phyloP scores from a whole-genome alignment of 31 red algal genomes.

The Bonnemaisonia californica region DNA sequence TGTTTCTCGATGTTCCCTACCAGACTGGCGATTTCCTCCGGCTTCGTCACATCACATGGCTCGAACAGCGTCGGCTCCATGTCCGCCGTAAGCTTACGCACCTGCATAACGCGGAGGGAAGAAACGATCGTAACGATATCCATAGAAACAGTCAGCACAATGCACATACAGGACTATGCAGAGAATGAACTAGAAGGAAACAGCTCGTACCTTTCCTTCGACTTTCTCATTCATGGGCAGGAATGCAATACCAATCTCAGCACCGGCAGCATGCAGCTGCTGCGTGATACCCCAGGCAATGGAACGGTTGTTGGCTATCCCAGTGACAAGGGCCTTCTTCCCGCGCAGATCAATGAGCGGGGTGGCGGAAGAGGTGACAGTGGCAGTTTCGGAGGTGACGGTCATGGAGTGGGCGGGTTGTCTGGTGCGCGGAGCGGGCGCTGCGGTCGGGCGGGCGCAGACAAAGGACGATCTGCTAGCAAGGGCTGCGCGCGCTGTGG shows the following conservation, averaged over 20 bases:
- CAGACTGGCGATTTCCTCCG: conserved; percentile 58
- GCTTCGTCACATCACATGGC: conserved; percentile 81
- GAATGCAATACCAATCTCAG: conserved; percentile 90
- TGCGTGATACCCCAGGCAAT: conserved; percentile 96
- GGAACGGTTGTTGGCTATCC: conserved; percentile 95
- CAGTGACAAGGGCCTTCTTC: conserved; percentile 94
- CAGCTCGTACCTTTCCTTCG: conserved; percentile 63
- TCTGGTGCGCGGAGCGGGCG: background rate
- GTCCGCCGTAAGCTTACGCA: conserved; percentile 46
- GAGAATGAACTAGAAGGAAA: no score
- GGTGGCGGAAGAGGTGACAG: conserved; percentile 22
- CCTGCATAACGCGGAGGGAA: no score
- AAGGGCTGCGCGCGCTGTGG: conserved; percentile 3
- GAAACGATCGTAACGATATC: no score
- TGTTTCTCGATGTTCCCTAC: conserved; percentile 33
- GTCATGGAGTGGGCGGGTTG: conserved; percentile 43
- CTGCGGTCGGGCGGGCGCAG: background rate
- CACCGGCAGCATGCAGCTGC: conserved; percentile 76
- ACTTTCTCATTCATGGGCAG: conserved; percentile 90
- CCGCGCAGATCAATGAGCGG: conserved; percentile 93
- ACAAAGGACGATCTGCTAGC: conserved; percentile 4
- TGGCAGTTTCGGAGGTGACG: conserved; percentile 24
- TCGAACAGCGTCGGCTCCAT: conserved; percentile 77
- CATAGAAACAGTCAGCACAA: no score
- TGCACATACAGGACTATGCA: no score